A percentile compares a stretch with the other conserved stretches of the same genome.
phyloP scores from a whole-genome alignment of 345 rosid species.

The Populus deltoides region DNA sequence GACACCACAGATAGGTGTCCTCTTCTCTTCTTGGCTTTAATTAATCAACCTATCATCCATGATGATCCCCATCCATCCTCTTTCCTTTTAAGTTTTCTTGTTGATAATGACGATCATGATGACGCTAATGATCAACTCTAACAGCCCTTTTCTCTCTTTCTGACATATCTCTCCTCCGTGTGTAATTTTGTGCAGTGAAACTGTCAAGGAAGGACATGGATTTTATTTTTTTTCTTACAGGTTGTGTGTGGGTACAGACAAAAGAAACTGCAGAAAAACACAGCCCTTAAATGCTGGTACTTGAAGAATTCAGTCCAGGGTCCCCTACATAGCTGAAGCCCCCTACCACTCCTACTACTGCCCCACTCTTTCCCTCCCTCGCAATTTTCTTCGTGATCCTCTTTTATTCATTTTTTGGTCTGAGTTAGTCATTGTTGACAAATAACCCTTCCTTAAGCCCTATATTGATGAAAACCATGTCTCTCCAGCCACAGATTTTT shows the following conservation, averaged over 20 bases:
- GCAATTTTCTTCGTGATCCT: no score
- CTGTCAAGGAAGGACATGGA: not conserved
- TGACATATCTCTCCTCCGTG: not conserved
- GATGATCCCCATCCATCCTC: not conserved
- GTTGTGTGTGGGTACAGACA: not conserved
- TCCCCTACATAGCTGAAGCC: not conserved
- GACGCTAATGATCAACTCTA: slow-evolving; percentile 4
- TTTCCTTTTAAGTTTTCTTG: not conserved
- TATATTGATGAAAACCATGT: not conserved
- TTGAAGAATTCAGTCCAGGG: slow-evolving; percentile 1
- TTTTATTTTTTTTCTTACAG: not conserved
- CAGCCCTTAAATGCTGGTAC: not conserved
- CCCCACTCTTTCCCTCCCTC: not conserved
- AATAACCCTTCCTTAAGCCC: not conserved
- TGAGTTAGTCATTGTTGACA: not conserved
- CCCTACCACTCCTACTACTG: not conserved
- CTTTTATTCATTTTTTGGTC: not conserved
- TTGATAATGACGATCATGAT: slow-evolving; percentile 16
- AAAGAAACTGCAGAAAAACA: not conserved
- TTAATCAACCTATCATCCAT: not conserved
- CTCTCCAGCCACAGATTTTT: not conserved
- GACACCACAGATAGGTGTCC: not conserved
- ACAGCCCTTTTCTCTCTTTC: not conserved
- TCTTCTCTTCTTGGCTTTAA: not conserved
- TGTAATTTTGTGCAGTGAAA: not conserved